phyloP scores from a whole-genome alignment of 2,329 filamentous ascomycete genomes.

The Aschersonia sp. region DNA sequence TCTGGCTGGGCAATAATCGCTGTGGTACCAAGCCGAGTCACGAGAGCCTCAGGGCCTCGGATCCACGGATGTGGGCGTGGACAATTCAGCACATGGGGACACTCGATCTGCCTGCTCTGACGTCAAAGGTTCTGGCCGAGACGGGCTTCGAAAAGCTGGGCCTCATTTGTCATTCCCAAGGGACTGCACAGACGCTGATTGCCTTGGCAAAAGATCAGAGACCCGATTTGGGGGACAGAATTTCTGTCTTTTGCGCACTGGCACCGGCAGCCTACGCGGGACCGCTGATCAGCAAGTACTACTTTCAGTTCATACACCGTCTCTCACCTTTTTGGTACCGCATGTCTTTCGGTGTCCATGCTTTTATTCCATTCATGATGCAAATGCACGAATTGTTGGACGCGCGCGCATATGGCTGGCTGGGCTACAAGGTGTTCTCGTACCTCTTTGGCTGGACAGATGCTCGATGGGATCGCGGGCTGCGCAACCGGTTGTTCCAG shows the following conservation, averaged over 20 bases:
- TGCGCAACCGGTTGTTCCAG: constrained; percentile 75
- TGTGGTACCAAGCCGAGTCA: constrained; percentile 76
- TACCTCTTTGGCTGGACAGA: constrained; percentile 87
- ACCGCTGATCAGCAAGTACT: constrained; percentile 69
- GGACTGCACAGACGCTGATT: constrained; percentile 77
- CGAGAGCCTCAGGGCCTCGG: constrained; percentile 49
- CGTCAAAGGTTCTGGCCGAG: constrained; percentile 64
- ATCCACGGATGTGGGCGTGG: constrained; percentile 94
- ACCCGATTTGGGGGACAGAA: constrained; percentile 65
- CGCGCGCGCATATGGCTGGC: constrained; percentile 54
- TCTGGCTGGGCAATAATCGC: constrained; percentile 90
- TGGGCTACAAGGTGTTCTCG: constrained; percentile 80
- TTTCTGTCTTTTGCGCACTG: constrained; percentile 82
- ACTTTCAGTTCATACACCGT: constrained; percentile 81
- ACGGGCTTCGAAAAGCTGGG: constrained; percentile 75
- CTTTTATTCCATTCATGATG: constrained; percentile 93
- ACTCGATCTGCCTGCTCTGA: constrained; percentile 70
- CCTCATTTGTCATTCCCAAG: constrained; percentile 78
- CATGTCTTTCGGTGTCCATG: constrained; percentile 76
- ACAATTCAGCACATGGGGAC: constrained; percentile 91
- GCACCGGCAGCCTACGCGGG: constrained; percentile 86
- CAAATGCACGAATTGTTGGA: constrained; percentile 56
- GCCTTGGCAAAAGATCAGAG: constrained; percentile 81
- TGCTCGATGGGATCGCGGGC: constrained; percentile 63
- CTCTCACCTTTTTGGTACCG: constrained; percentile 66